A percentile compares a stretch with the other conserved stretches of the same genome.
Evolutionary conservation across 192 early-diverging fungal genomes (phyloP).

Genomic region (Chytriomyces sp.): DNA sequence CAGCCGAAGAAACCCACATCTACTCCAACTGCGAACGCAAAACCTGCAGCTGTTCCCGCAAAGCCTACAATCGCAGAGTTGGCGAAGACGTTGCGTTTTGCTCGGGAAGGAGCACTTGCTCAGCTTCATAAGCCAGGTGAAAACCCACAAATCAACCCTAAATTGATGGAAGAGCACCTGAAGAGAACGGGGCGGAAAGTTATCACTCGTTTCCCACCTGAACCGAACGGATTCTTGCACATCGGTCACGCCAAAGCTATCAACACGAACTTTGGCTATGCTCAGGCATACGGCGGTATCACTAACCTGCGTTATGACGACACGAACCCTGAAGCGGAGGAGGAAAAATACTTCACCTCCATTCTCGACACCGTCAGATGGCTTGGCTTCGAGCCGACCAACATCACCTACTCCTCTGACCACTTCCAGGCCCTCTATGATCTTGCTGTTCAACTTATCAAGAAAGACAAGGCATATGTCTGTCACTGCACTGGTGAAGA

Average conservation of each 20-base stretch:
- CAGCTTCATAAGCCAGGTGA: constrained; percentile 92
- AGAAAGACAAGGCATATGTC: constrained; percentile 87
- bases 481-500: constrained; percentile 96
- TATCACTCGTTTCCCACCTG: constrained; percentile 98
- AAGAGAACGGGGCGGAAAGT: constrained; percentile 88
- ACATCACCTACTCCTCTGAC: constrained; percentile 96
- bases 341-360: constrained; percentile 92
- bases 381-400: constrained; percentile 92
- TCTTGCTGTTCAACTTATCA: constrained; percentile 88
- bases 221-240: constrained; percentile 98
- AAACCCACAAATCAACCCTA: constrained; percentile 93
- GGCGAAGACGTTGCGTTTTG: constrained; percentile 55
- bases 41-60: constrained; percentile 36
- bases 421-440: constrained; percentile 97
- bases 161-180: constrained; percentile 88
- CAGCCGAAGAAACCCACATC: constrained; percentile 11
- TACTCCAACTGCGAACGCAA: constrained; percentile 41
- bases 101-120: constrained; percentile 92
- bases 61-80: constrained; percentile 50
- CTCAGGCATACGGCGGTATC: constrained; percentile 82
- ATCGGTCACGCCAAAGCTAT: constrained; percentile 99
- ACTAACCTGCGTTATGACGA: constrained; percentile 92
- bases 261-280: constrained; percentile 99
- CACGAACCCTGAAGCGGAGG: constrained; percentile 91
- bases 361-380: constrained; percentile 92